phyloP scores from a whole-genome alignment of 2,329 filamentous ascomycete species.

The Aureobasidium leucospermi region DNA sequence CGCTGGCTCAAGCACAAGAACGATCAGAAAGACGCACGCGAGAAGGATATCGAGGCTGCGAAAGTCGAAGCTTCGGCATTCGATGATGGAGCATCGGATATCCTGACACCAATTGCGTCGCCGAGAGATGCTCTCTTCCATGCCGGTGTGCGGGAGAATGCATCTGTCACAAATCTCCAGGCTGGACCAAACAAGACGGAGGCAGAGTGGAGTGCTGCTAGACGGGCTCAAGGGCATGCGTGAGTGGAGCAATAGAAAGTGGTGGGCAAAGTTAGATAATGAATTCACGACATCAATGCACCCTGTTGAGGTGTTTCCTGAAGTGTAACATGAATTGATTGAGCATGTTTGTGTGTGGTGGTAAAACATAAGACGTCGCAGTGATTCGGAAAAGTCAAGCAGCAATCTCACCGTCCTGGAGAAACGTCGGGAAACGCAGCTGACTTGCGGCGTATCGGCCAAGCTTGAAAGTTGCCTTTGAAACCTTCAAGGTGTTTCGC shows the following conservation, averaged over 20 bases:
- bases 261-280: background rate
- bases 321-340: background rate
- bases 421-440: background rate
- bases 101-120: background rate
- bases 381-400: background rate
- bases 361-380: background rate
- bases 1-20: conserved; percentile 7
- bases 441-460: background rate
- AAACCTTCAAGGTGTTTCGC: conserved; percentile 6
- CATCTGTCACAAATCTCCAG: background rate
- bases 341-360: background rate
- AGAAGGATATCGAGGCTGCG: conserved; percentile 3
- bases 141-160: background rate
- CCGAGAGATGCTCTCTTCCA: background rate
- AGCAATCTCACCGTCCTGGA: background rate
- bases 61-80: background rate
- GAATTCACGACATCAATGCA: conserved; percentile 4
- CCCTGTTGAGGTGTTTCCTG: background rate
- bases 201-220: conserved; percentile 3
- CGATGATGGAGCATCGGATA: background rate
- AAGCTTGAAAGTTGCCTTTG: background rate
- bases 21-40: background rate
- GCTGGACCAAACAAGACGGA: background rate
- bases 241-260: background rate
- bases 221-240: background rate